Evolutionary conservation across 2,329 filamentous ascomycete species (phyloP).

Genomic region (Talaromyces islandicus): DNA sequence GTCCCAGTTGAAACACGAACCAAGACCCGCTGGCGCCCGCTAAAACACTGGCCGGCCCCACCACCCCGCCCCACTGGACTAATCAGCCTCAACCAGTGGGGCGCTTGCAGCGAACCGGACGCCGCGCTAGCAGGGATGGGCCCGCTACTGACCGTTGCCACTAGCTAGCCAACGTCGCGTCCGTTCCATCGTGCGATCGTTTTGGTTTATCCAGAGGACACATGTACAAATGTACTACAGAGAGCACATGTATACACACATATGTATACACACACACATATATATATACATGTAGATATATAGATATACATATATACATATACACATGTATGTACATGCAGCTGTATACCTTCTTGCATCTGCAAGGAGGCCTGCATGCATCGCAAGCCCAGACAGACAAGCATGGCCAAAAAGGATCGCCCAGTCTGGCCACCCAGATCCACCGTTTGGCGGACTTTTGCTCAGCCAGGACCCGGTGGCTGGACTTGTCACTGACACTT

Average conservation of each 20-base stretch:
- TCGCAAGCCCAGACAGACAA: too few relatives aligned
- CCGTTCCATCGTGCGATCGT: neutral
- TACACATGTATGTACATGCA: neutral
- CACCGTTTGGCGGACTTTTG: neutral
- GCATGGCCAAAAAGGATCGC: neutral
- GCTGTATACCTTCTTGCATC: neutral
- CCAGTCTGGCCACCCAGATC: neutral
- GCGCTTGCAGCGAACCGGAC: neutral
- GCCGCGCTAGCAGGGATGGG: neutral
- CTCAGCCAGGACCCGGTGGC: too few relatives aligned
- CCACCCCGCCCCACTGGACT: neutral
- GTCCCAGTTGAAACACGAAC: neutral
- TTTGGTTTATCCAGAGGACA: too few relatives aligned
- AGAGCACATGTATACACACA: too few relatives aligned
- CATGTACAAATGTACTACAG: too few relatives aligned
- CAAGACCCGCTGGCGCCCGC: neutral
- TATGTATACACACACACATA: too few relatives aligned
- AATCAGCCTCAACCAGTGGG: neutral
- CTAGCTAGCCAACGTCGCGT: neutral
- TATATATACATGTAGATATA: too few relatives aligned
- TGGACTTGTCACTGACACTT: too few relatives aligned
- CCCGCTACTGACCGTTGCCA: neutral
- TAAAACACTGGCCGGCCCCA: neutral
- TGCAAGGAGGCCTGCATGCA: too few relatives aligned
- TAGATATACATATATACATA: neutral